A percentile compares a stretch with the other conserved stretches of the same genome.
Conservation (phyloP, 2,329 filamentous ascomycete genomes). For the Nothopassalora personata region DNA sequence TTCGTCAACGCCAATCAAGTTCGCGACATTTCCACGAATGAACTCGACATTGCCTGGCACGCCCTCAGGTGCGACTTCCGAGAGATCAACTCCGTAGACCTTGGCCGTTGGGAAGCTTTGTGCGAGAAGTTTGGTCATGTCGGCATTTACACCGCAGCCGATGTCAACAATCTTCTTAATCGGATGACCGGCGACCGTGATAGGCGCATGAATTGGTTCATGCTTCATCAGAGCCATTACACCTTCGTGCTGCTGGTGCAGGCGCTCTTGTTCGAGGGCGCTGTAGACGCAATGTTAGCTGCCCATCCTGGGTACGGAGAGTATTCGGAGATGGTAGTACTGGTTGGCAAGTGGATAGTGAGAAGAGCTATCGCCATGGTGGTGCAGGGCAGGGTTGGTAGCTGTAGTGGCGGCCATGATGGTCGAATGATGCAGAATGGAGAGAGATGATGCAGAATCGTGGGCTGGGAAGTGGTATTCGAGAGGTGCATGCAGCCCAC, state of each 20-base stretch:
- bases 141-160: conserved; percentile 40
- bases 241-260: conserved; percentile 9
- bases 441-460: too few relatives aligned
- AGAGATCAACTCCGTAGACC: conserved; percentile 12
- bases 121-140: conserved; percentile 19
- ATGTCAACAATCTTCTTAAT: conserved; percentile 24
- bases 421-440: background rate
- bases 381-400: background rate
- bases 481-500: too few relatives aligned
- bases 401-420: background rate
- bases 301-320: too few relatives aligned
- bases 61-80: background rate
- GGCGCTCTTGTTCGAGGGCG: conserved; percentile 3
- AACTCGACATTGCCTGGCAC: conserved; percentile 7
- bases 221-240: conserved; percentile 6
- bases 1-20: conserved; percentile 4
- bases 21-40: conserved; percentile 8
- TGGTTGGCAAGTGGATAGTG: conserved; percentile 37
- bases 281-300: background rate
- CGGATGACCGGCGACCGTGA: background rate
- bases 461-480: too few relatives aligned
- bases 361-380: background rate
- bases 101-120: conserved; percentile 5
- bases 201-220: conserved; percentile 4
- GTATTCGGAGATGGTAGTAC: background rate